phyloP scores from a whole-genome alignment of 2,329 filamentous ascomycete genomes.

The Exophiala sideris region DNA sequence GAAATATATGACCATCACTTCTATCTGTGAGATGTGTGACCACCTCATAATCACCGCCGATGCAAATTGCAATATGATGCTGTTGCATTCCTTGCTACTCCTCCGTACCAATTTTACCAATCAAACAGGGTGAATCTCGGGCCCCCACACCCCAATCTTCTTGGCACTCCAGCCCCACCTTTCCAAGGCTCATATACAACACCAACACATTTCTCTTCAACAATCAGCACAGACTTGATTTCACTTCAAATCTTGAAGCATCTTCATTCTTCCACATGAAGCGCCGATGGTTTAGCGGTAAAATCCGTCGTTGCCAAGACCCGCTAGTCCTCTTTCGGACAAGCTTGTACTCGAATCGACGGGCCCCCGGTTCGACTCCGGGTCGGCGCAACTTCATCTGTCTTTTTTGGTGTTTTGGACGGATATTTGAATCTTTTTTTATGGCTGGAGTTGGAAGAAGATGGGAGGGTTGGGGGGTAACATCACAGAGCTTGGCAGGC shows the following conservation, averaged over 20 bases:
- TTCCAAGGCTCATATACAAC: too few species aligned
- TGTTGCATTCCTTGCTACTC: too few species aligned
- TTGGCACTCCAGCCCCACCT: too few species aligned
- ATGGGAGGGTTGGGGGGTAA: not conserved
- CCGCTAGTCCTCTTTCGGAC: too few species aligned
- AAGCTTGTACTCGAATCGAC: constrained; percentile 37
- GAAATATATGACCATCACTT: too few species aligned
- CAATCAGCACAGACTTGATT: constrained; percentile 6
- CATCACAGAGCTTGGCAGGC: too few species aligned
- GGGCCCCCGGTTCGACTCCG: constrained; percentile 49
- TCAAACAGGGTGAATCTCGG: not conserved
- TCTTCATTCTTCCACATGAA: not conserved
- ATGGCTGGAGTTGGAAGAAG: not conserved
- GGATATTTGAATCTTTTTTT: too few species aligned
- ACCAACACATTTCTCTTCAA: not conserved
- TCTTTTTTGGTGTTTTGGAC: not conserved
- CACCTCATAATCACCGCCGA: too few species aligned
- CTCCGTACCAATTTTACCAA: not conserved
- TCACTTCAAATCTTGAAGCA: too few species aligned
- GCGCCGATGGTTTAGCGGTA: constrained; percentile 51
- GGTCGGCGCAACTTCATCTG: constrained; percentile 35
- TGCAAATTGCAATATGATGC: too few species aligned
- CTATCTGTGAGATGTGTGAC: too few species aligned
- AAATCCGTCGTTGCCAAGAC: constrained; percentile 50
- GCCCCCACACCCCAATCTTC: too few species aligned